Conservation (phyloP, 2,329 filamentous ascomycete species). For the Thyridium curvatum region DNA sequence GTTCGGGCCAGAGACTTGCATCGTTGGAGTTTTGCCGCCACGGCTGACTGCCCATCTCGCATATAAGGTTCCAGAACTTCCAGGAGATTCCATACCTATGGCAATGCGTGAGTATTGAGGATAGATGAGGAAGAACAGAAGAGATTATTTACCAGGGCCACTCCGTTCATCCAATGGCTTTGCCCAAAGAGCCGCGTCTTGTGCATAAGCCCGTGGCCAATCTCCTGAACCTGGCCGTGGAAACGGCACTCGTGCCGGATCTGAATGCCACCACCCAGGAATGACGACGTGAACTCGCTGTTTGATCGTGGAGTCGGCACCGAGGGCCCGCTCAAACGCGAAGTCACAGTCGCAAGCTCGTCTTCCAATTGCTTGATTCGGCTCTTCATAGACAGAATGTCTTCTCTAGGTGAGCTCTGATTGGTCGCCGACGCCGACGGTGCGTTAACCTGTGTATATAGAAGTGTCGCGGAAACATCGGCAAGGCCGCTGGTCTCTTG, state of each 20-base stretch:
- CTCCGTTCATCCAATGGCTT: conserved; percentile 49
- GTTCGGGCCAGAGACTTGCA: conserved; percentile 46
- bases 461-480: too few species aligned
- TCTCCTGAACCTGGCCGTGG: conserved; percentile 18
- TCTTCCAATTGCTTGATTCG: conserved; percentile 34
- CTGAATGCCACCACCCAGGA: conserved; percentile 17
- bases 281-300: too few species aligned
- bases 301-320: too few species aligned
- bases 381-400: conserved; percentile 26
- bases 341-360: conserved; percentile 21
- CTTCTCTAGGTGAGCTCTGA: conserved; percentile 6
- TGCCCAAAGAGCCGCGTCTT: conserved; percentile 52
- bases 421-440: too few species aligned
- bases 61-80: conserved; percentile 32
- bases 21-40: conserved; percentile 29
- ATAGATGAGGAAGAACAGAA: too few species aligned
- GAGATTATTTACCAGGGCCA: conserved; percentile 32
- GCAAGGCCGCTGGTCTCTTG: too few species aligned
- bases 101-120: conserved; percentile 3
- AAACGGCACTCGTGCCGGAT: conserved; percentile 28
- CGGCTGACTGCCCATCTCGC: conserved; percentile 26
- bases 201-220: conserved; percentile 37
- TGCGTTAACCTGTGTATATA: too few species aligned
- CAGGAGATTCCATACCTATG: conserved; percentile 36
- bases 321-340: conserved; percentile 16